A percentile compares a stretch with the other conserved stretches of the same genome.
These are phyloP conservation scores for Aspergillus ibericus DNA, from an alignment of 2,329 filamentous ascomycete genomes.

Conservation along the genomic window DNA sequence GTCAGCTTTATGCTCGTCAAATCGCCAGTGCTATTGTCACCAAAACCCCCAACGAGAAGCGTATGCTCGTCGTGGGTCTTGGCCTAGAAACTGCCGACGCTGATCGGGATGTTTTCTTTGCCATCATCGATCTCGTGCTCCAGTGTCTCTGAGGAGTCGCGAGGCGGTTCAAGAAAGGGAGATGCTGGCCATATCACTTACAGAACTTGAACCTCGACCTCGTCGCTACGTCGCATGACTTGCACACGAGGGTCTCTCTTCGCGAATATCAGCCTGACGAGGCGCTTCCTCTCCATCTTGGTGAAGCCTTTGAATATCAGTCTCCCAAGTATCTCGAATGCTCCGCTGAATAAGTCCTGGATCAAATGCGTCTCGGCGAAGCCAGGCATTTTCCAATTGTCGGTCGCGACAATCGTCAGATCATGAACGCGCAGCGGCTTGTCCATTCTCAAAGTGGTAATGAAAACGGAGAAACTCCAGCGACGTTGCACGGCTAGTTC, in stretches of 20 bases:
- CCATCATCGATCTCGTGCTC: slow-evolving; percentile 44
- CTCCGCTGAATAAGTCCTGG: slow-evolving; percentile 15
- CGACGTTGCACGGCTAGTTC: slow-evolving; percentile 14
- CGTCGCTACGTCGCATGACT: slow-evolving; percentile 12
- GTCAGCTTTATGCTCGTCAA: slow-evolving; percentile 85
- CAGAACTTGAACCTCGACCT: slow-evolving; percentile 2
- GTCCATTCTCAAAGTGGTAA: slow-evolving; percentile 10
- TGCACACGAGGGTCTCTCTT: slow-evolving; percentile 7
- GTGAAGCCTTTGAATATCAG: slow-evolving; percentile 17
- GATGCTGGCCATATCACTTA: background rate
- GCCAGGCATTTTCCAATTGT: slow-evolving; percentile 18
- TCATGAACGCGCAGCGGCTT: slow-evolving; percentile 13
- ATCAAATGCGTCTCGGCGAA: slow-evolving; percentile 19
- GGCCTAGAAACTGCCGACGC: slow-evolving; percentile 52
- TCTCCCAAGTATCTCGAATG: slow-evolving; percentile 15
- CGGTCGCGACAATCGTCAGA: slow-evolving; percentile 15
- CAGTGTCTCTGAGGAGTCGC: slow-evolving; percentile 38
- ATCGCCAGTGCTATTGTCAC: slow-evolving; percentile 77
- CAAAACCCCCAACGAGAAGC: slow-evolving; percentile 63
- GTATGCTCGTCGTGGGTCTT: slow-evolving; percentile 60
- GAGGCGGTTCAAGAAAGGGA: background rate
- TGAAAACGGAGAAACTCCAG: slow-evolving; percentile 15
- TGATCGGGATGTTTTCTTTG: slow-evolving; percentile 45
- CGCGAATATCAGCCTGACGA: slow-evolving; percentile 8
- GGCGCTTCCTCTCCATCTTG: slow-evolving; percentile 8